Evolutionary conservation across 345 rosid species (phyloP), one percentile per base, ranked within the genome.

Genomic region (Syzygium aqueum): DNA sequence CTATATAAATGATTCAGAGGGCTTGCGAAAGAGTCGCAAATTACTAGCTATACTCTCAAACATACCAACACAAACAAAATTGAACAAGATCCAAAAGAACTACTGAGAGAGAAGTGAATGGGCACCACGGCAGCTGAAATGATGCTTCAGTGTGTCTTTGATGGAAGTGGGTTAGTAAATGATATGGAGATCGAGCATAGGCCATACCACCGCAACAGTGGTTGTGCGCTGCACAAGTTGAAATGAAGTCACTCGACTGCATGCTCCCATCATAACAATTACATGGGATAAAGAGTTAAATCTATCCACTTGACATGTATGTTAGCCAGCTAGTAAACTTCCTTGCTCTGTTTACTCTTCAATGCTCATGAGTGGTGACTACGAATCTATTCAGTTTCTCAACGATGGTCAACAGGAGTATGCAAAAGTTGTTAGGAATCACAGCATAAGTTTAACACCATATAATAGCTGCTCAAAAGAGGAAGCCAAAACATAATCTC

Each of bases 171-270:
- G 46, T 28, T 12, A 6, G 25, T 84, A n/a, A 53, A 84, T 51
- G 87, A 89, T 56, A 52, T 40, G 84, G 89, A 85, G 67, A 50
- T 87, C 21, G 85, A 86, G 85, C 50, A 83, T 25, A 84, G 89
- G 84, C 89, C 89, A 4, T 85, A 54, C 54, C 91, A 85, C 86
- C 83, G 78, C 21, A 85, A 83, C 77, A 82, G 89, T 63, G n/a
- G 85, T 4, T 87, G 89, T 57, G 85, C 86, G 30, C 80, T 89
- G 8, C 89, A 89, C 83, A 33, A 33, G 46, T 33, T 67, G 46
- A 30, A 67, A 67, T 6, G 78, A 67, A 30, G 46, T 33, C 23
- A 16, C 33, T 67, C 23, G 5, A 2, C 46, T 33, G 43, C 46
- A 17, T 67, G 46, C 78, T 16, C 78, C 23, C 6, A 30, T 30